Conservation (phyloP, 1,284 basidiomycete genomes). For the Omphalotus olearius region DNA sequence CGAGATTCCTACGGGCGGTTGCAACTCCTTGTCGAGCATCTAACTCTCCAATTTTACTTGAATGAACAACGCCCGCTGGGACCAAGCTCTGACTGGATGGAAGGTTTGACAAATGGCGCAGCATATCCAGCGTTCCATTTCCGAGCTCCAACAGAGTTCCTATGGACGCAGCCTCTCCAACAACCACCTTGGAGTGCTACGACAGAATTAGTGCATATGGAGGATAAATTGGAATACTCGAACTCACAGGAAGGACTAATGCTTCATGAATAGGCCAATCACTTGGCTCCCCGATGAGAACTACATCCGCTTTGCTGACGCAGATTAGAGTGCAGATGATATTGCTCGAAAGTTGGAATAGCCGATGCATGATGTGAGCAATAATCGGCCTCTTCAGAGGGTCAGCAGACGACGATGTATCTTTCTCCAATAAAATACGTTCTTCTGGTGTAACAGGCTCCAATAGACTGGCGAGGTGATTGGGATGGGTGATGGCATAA, state of each 20-base stretch:
- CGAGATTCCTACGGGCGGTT: slow-evolving; percentile 58
- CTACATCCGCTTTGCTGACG: slow-evolving; percentile 65
- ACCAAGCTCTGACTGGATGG: slow-evolving; percentile 51
- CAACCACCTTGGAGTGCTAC: slow-evolving; percentile 77
- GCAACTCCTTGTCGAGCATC: slow-evolving; percentile 53
- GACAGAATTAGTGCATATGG: slow-evolving; percentile 12
- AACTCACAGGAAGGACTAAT: slow-evolving; percentile 70
- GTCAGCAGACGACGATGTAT: slow-evolving; percentile 43
- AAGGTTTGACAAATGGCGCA: slow-evolving; percentile 55
- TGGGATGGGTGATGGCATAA: slow-evolving; percentile 88
- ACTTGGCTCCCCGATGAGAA: slow-evolving; percentile 62
- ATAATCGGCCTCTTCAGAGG: slow-evolving; percentile 66
- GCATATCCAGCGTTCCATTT: slow-evolving; percentile 66
- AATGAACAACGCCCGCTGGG: slow-evolving; percentile 23
- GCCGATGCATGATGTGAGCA: slow-evolving; percentile 60
- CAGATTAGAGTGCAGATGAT: slow-evolving; percentile 67
- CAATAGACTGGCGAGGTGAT: slow-evolving; percentile 76
- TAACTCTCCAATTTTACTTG: slow-evolving; percentile 38
- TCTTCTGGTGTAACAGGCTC: slow-evolving; percentile 83
- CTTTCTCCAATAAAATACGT: slow-evolving; percentile 60
- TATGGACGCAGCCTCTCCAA: slow-evolving; percentile 73
- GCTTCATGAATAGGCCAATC: slow-evolving; percentile 70
- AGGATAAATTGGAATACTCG: background rate
- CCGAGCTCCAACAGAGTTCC: slow-evolving; percentile 77
- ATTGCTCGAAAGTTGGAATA: slow-evolving; percentile 67